These are phyloP conservation scores for Rhodomyrtus tomentosa DNA, from an alignment of 345 rosid species.

Conservation along the genomic window DNA sequence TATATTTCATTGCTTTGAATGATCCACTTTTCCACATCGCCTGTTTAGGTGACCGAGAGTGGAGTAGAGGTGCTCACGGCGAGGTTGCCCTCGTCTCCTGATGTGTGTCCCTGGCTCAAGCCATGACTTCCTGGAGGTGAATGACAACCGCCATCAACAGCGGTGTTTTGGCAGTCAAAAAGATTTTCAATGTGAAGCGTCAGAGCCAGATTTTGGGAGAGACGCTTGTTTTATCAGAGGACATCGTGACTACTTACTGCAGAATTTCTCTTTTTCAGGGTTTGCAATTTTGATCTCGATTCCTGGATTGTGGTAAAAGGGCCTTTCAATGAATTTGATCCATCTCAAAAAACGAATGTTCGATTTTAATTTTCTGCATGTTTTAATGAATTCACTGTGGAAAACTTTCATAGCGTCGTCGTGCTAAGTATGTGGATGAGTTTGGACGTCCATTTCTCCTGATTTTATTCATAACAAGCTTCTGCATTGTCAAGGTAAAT, in stretches of 20 bases:
- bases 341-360: background rate
- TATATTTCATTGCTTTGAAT: background rate
- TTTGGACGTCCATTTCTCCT: background rate
- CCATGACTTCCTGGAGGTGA: conserved; percentile 1
- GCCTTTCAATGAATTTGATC: background rate
- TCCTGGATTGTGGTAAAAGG: background rate
- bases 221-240: background rate
- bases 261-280: background rate
- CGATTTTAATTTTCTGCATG: background rate
- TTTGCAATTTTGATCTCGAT: background rate
- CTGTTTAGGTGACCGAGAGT: conserved; percentile 65
- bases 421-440: background rate
- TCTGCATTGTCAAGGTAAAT: background rate
- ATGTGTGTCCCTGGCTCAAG: conserved; percentile 65
- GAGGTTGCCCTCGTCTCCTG: conserved; percentile 71
- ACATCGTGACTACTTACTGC: background rate
- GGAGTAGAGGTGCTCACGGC: conserved; percentile 94
- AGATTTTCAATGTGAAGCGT: background rate
- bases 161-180: background rate
- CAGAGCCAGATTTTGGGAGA: background rate
- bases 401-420: background rate
- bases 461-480: background rate
- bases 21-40: background rate
- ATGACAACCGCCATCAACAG: background rate
- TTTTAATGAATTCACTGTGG: background rate